Evolutionary conservation across 345 rosid species (phyloP), one percentile per base, ranked within the genome.

Genomic region (Eutrema japonicum): DNA sequence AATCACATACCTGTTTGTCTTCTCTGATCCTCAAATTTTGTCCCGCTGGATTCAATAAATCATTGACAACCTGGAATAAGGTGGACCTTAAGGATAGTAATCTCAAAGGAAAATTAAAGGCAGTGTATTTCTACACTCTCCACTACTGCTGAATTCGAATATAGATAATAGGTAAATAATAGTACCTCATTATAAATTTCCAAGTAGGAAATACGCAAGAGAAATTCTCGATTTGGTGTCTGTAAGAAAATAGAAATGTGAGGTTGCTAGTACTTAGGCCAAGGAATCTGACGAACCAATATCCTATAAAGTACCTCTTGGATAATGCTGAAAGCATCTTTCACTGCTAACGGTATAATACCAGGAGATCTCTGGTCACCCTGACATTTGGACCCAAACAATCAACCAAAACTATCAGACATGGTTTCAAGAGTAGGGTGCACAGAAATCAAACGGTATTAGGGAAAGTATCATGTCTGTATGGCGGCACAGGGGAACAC

Each of bases 281-380:
- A 62, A 53, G 64, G 69, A 61, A 73, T 40, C 3, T 46, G 50
- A 53, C 29, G 35, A 58, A 33, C 14, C 40, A 53, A 47, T 14
- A 74, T 76, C 81, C 56, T 29, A 70, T 42, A 45, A 66, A 50
- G 18, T 84, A 95, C 99, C 98, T 95, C 99, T 83, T 95, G 98
- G 79, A 95, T 95, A 70, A 95, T 90, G 72, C 92, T 85, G 85
- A 95, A 95, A 76, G 88, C 97, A 81, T 95, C 99, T 80, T 95
- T 95, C 77, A 95, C 98, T 18, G 99, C 98, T 67, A 95, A 69
- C 4, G 99, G 96, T 78, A 92, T 95, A 48, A 90, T 92, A 71
- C 99, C 99, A 58, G 99, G 99, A 65, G 99, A 95, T 85, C 99
- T 95, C 78, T 95, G 99, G 86, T 92, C 98, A 79, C 99, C 99